Percentiles rank a stretch among this genome's conserved stretches.
Conservation (phyloP, 2,329 filamentous ascomycete genomes). For the Tolypocladium amazonense region DNA sequence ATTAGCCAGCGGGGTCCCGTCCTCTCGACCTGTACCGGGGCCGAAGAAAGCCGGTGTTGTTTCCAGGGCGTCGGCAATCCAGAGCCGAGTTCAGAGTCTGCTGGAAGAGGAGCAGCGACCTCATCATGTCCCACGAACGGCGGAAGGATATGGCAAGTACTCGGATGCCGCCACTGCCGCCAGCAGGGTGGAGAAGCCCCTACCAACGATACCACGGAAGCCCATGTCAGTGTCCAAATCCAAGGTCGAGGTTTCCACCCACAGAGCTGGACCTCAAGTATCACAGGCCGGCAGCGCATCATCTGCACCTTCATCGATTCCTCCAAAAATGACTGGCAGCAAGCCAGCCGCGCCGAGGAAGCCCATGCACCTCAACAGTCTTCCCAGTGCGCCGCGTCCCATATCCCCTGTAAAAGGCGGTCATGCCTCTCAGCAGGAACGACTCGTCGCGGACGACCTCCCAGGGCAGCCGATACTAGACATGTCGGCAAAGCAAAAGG, state of each 20-base stretch:
- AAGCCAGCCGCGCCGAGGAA: conserved; percentile 51
- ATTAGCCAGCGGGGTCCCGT: conserved; percentile 41
- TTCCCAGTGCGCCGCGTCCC: conserved; percentile 31
- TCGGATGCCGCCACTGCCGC: conserved; percentile 43
- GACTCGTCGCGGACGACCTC: conserved; percentile 33
- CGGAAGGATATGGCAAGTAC: conserved; percentile 83
- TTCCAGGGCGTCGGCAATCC: conserved; percentile 70
- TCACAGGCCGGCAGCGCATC: conserved; percentile 6
- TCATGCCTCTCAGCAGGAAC: conserved; percentile 18
- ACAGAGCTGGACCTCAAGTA: conserved; percentile 6
- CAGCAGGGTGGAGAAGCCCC: conserved; percentile 25
- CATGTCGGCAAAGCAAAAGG: conserved; percentile 47
- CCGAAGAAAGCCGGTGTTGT: conserved; percentile 48
- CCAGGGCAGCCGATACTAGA: conserved; percentile 38
- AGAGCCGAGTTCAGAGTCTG: conserved; percentile 79
- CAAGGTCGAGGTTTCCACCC: conserved; percentile 15
- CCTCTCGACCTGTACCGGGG: conserved; percentile 26
- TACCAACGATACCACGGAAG: conserved; percentile 41
- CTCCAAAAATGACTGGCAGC: conserved; percentile 13
- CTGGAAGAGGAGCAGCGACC: conserved; percentile 65
- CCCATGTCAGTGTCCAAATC: conserved; percentile 27
- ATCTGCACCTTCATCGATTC: conserved; percentile 12
- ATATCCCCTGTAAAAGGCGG: conserved; percentile 34
- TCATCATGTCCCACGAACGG: conserved; percentile 53
- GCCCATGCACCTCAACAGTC: conserved; percentile 48